Evolutionary conservation across 2,329 filamentous ascomycete genomes (phyloP).

Genomic region (Penicillium sp.): DNA sequence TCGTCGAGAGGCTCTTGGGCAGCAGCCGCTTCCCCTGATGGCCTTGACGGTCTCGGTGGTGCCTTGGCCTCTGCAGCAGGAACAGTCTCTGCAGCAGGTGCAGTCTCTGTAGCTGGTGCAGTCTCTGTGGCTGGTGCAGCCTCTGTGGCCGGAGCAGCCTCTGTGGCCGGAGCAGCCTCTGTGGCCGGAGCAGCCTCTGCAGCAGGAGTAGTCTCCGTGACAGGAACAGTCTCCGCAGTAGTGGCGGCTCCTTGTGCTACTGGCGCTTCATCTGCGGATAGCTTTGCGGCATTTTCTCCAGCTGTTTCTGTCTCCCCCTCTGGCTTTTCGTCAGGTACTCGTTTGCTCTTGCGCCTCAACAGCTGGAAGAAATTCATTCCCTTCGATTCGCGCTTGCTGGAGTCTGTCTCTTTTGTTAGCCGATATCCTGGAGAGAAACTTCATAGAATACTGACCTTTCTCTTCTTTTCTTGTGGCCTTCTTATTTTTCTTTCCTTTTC

Average conservation of each 20-base stretch:
- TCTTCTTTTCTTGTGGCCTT: constrained; percentile 30
- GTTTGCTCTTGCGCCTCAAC: constrained; percentile 30
- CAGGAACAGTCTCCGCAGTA: background rate
- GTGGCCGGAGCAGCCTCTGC: background rate
- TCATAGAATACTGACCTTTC: constrained; percentile 25
- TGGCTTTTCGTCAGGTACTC: constrained; percentile 13
- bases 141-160: background rate
- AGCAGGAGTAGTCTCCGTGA: background rate
- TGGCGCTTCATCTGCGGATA: background rate
- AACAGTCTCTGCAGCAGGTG: background rate
- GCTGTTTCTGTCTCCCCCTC: constrained; percentile 4
- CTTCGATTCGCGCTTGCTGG: constrained; percentile 20
- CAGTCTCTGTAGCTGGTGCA: background rate
- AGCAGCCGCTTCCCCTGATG: background rate
- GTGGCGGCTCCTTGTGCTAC: background rate
- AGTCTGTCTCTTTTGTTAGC: background rate
- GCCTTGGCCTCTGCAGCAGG: background rate
- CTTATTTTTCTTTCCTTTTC: constrained; percentile 41
- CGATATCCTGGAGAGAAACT: background rate
- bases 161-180: background rate
- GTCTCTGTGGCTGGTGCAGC: background rate
- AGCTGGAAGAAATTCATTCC: constrained; percentile 25
- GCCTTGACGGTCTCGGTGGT: background rate
- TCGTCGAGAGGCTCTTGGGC: background rate
- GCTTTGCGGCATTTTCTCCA: constrained; percentile 3